Evolutionary conservation across 352 stramenopile genomes (phyloP).

Genomic region (Phytopythium montanum): DNA sequence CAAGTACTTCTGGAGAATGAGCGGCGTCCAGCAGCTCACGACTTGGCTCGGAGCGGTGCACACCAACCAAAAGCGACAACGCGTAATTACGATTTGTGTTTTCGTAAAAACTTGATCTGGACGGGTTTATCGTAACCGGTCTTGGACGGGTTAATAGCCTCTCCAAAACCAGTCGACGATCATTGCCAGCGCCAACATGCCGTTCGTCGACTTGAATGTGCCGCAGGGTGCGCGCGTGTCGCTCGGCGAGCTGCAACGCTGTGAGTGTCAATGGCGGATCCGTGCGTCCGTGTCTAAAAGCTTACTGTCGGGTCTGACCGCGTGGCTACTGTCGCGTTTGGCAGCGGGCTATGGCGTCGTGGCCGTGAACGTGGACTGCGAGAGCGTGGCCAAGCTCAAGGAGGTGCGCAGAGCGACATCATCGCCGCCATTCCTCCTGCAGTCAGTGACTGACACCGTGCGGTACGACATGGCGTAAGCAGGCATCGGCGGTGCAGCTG

Average conservation of each 20-base stretch:
- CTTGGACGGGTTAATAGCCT: too few species aligned
- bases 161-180: background rate
- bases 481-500: background rate
- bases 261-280: conserved; percentile 29
- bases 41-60: background rate
- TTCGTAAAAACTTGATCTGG: conserved; percentile 1
- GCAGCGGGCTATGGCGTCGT: conserved; percentile 66
- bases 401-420: conserved; percentile 10
- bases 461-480: background rate
- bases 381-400: conserved; percentile 52
- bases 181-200: conserved; percentile 16
- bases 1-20: conserved; percentile 31
- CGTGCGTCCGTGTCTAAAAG: conserved; percentile 6
- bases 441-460: background rate
- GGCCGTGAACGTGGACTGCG: conserved; percentile 58
- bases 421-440: background rate
- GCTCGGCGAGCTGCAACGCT: conserved; percentile 51
- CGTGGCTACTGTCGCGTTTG: background rate
- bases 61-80: background rate
- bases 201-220: conserved; percentile 79
- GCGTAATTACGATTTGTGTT: conserved; percentile 8
- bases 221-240: conserved; percentile 43
- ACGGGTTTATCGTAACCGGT: background rate
- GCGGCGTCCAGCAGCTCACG: background rate
- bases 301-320: background rate